Conservation (phyloP, 805 yeast species). For the Candida boleticola region DNA sequence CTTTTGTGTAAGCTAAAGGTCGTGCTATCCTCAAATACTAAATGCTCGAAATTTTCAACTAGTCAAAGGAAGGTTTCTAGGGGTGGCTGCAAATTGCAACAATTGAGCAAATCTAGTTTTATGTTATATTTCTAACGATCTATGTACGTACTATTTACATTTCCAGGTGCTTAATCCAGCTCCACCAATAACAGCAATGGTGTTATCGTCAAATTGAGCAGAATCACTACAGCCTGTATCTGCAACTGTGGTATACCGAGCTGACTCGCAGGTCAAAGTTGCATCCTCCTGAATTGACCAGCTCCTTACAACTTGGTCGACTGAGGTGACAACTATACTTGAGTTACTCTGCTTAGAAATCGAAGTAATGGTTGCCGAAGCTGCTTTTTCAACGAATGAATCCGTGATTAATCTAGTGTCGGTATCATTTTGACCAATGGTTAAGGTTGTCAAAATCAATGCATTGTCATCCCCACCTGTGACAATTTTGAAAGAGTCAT, state of each 20-base stretch:
- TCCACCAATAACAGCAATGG: slow-evolving; percentile 63
- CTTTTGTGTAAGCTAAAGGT: no score
- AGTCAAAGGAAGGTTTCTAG: no score
- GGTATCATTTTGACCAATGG: not conserved
- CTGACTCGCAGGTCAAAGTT: slow-evolving; percentile 26
- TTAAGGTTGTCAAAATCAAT: slow-evolving; percentile 28
- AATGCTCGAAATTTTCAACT: no score
- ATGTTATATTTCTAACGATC: not conserved
- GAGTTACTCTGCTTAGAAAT: slow-evolving; percentile 34
- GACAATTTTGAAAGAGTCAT: slow-evolving; percentile 32
- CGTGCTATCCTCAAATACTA: no score
- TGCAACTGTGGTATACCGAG: slow-evolving; percentile 75
- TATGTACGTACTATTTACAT: slow-evolving; percentile 5
- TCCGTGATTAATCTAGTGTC: slow-evolving; percentile 5
- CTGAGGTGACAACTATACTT: slow-evolving; percentile 63
- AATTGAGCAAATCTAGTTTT: no score
- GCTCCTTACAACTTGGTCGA: slow-evolving; percentile 72
- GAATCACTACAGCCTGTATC: slow-evolving; percentile 79
- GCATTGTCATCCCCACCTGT: slow-evolving; percentile 97
- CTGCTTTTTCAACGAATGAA: slow-evolving; percentile 55
- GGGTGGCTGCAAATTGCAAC: no score
- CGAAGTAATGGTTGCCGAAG: slow-evolving; percentile 83
- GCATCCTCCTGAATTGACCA: slow-evolving; percentile 51
- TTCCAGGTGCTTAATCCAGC: slow-evolving; percentile 69
- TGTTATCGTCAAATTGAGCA: slow-evolving; percentile 20